These are phyloP conservation scores for Annulohypoxylon stygium DNA, from an alignment of 495 filamentous ascomycete species.

Conservation along the genomic window DNA sequence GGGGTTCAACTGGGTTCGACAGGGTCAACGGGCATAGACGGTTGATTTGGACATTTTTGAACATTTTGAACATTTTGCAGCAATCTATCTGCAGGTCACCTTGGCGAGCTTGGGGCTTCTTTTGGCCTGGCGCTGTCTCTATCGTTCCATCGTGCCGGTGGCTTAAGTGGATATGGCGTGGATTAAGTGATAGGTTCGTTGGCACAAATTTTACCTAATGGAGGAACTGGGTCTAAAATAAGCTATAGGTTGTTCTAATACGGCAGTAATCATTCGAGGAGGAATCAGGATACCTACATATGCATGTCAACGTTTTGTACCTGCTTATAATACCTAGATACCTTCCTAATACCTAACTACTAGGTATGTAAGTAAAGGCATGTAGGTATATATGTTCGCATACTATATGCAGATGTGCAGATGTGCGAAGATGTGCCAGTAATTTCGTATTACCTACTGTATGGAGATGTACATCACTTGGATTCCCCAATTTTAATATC, in stretches of 20 bases:
- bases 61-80: not conserved
- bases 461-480: constrained; percentile 42
- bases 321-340: constrained; percentile 26
- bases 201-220: constrained; percentile 19
- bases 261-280: constrained; percentile 33
- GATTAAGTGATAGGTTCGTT: constrained; percentile 29
- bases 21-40: constrained; percentile 27
- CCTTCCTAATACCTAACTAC: not conserved
- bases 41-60: constrained; percentile 37
- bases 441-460: constrained; percentile 44
- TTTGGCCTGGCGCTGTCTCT: constrained; percentile 29
- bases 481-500: constrained; percentile 51
- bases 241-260: constrained; percentile 34
- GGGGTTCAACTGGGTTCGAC: constrained; percentile 6
- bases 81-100: constrained; percentile 44
- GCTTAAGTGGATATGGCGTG: constrained; percentile 33
- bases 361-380: constrained; percentile 3
- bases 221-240: constrained; percentile 24
- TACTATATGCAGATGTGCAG: constrained; percentile 32
- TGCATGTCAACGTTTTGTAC: constrained; percentile 33
- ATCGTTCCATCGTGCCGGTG: constrained; percentile 41
- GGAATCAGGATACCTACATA: constrained; percentile 42
- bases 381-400: constrained; percentile 18
- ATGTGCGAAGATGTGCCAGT: constrained; percentile 36
- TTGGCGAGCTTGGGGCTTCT: constrained; percentile 21